A percentile compares a stretch with the other conserved stretches of the same genome.
These are phyloP conservation scores for Teratosphaeriaceae sp. DNA, from an alignment of 2,329 filamentous ascomycete species.

Conservation along the genomic window DNA sequence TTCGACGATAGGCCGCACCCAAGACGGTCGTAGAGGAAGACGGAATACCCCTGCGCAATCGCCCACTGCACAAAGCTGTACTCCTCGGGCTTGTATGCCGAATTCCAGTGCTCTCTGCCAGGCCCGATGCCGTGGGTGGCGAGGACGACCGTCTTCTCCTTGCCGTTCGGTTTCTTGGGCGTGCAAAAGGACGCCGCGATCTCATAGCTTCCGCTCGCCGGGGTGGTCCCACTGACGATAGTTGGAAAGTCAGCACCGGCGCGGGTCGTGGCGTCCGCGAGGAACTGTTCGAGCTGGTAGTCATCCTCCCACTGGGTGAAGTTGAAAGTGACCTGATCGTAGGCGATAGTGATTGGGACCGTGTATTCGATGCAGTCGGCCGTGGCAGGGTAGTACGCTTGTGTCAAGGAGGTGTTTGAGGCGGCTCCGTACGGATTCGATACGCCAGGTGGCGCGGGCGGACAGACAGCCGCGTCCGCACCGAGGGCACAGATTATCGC, in stretches of 20 bases:
- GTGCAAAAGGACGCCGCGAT: conserved; percentile 2
- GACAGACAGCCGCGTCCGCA: background rate
- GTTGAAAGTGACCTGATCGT: background rate
- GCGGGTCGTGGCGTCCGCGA: background rate
- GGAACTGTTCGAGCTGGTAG: background rate
- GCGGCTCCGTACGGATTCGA: no score
- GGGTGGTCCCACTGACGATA: background rate
- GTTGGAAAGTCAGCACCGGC: background rate
- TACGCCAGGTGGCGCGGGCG: background rate
- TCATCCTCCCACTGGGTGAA: conserved; percentile 2
- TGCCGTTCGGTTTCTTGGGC: conserved; percentile 1
- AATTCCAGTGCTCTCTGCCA: conserved; percentile 1
- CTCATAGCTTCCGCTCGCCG: background rate
- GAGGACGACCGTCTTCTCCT: conserved; percentile 4
- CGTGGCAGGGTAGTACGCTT: background rate
- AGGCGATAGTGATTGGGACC: background rate
- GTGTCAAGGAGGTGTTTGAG: no score
- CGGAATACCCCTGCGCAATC: background rate
- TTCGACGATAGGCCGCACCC: background rate
- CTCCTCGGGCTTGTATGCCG: conserved; percentile 2
- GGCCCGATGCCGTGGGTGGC: conserved; percentile 1
- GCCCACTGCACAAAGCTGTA: conserved; percentile 4
- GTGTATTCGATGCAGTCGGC: conserved; percentile 3
- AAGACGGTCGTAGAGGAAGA: conserved; percentile 1
- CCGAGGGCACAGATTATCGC: background rate